Conservation (phyloP, 1,139 yeast genomes). For the Scheffersomyces quercinus region DNA sequence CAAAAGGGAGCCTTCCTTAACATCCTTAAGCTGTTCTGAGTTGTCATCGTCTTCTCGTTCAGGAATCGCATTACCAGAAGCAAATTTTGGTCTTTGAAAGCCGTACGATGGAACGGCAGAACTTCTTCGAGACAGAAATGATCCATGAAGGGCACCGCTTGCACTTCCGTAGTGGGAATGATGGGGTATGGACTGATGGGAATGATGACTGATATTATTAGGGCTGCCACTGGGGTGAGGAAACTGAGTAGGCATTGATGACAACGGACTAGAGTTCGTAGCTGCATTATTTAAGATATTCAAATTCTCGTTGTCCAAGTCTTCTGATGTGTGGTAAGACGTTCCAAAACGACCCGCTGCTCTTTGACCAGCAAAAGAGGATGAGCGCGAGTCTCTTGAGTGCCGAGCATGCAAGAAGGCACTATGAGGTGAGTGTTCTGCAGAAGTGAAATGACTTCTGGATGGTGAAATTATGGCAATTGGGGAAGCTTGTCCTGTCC, state of each 20-base stretch:
- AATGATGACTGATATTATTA: not conserved
- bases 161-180: constrained; percentile 5
- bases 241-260: constrained; percentile 2
- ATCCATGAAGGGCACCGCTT: constrained; percentile 11
- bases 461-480: not conserved
- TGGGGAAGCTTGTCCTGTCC: not conserved
- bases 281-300: constrained; percentile 39
- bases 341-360: not conserved
- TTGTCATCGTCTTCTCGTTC: constrained; percentile 8
- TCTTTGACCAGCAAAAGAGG: not conserved
- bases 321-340: constrained; percentile 15
- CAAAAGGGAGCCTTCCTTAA: not conserved
- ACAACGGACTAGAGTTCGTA: constrained; percentile 11
- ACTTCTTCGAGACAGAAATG: constrained; percentile 24
- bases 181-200: constrained; percentile 10
- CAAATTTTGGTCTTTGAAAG: not conserved
- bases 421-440: not conserved
- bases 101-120: constrained; percentile 11
- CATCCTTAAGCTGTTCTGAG: constrained; percentile 7
- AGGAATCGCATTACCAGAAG: not conserved
- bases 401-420: not conserved
- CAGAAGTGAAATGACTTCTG: not conserved
- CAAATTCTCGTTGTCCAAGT: constrained; percentile 40
- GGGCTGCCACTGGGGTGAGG: constrained; percentile 13
- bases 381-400: not conserved